Percentiles rank a stretch among this genome's conserved stretches.
Conservation (phyloP, 192 early-diverging fungal genomes). For the Backusella mclennaniae region DNA sequence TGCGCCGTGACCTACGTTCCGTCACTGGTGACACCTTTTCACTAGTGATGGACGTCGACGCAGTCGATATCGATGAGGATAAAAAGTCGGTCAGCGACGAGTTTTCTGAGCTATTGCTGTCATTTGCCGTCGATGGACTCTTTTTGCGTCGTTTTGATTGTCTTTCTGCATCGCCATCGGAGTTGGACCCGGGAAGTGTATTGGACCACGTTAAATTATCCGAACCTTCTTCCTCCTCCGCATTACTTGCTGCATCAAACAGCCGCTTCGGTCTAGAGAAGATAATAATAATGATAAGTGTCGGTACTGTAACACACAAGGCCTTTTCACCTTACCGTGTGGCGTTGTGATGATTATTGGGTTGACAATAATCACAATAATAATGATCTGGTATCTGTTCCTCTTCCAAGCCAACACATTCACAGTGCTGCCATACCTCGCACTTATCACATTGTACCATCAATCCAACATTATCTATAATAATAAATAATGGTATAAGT, state of each 20-base stretch:
- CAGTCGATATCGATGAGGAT: background rate
- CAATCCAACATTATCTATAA: slow-evolving; percentile 56
- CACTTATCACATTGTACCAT: slow-evolving; percentile 97
- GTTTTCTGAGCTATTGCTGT: background rate
- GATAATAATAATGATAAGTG: background rate
- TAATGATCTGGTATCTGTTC: slow-evolving; percentile 85
- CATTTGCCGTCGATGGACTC: background rate
- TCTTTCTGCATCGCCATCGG: slow-evolving; percentile 1
- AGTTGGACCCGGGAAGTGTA: background rate
- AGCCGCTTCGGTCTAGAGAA: slow-evolving; percentile 4
- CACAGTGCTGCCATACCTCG: slow-evolving; percentile 92
- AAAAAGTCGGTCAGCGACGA: background rate
- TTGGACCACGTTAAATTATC: slow-evolving; percentile 3
- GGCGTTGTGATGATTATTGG: slow-evolving; percentile 74
- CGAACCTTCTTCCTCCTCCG: background rate
- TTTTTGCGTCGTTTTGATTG: slow-evolving; percentile 2
- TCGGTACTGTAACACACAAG: too few species aligned
- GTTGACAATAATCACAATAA: slow-evolving; percentile 88
- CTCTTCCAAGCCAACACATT: slow-evolving; percentile 83
- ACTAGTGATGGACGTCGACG: background rate
- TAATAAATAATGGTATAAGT: background rate
- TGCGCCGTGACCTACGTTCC: slow-evolving; percentile 3
- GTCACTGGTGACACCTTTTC: slow-evolving; percentile 4
- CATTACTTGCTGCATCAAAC: background rate
- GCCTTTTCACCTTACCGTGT: slow-evolving; percentile 30